Base-by-base conservation (phyloP, 768 basidiomycete species). In the Collybiopsis confluens region DNA sequence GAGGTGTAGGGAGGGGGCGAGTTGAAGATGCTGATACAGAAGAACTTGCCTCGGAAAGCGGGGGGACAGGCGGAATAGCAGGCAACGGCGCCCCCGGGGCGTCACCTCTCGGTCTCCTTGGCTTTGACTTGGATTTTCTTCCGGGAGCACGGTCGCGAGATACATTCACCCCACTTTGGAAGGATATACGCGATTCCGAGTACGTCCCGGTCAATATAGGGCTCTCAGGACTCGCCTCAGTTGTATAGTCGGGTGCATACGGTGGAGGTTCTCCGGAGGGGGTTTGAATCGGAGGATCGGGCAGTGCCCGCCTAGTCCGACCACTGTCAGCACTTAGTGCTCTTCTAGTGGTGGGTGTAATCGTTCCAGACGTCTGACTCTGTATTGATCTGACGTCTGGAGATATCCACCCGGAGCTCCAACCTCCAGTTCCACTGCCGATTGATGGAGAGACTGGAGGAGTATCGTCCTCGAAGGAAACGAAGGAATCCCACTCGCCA, bases 401-500 rank as follows among this genome's bases (percentile, higher is more conserved):
- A 15, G 45, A 46, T 33, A 46, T 46, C 45, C 45, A 46, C 28
- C 44, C 44, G 2, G 15, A 27, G 2, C 20, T 18, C 15, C 46
- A 18, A 2, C n/a, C 30, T 21, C 21, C 23, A 4, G 47, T 48
- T 13, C 37, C 36, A 15, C 46, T 49, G 24, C 33, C 20, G 9
- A 35, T 20, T n/a, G 35, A 23, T 23, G 47, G 47, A 11, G 47
- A 48, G 4, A 21, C 10, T 59, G 68, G 57, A 66, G 66, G 37
- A 62, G 54, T 66, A 64, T 72, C 64, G 56, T 72, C 72, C 41
- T 74, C 68, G 36, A 50, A 45, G 6, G 61, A 65, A 27, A 73
- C 62, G 16, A 73, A 62, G 18, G 77, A 77, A 77, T 73, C 13
- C 82, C 75, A 72, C 83, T 62, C 65, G 21, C 27, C 33, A 9